Evolutionary conservation across 495 filamentous ascomycete species (phyloP).

Genomic region (Penicillium mononematosum): DNA sequence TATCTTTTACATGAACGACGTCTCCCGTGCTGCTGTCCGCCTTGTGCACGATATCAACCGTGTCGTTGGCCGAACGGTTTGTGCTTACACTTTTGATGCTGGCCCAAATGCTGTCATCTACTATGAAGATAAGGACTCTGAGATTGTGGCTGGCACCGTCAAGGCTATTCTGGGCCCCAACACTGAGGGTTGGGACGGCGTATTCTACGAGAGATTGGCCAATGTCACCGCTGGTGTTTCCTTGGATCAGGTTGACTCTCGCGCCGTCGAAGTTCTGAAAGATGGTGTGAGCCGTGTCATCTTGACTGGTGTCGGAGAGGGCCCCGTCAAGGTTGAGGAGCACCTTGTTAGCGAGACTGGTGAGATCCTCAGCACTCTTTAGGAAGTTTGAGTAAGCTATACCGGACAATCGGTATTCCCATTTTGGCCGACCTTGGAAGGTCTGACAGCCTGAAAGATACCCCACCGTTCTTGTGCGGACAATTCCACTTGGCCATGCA

Average conservation of each 20-base stretch:
- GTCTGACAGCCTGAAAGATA: constrained; percentile 25
- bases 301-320: constrained; percentile 86
- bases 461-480: constrained; percentile 19
- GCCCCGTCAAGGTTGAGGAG: constrained; percentile 74
- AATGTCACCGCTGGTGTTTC: constrained; percentile 48
- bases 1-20: constrained; percentile 98
- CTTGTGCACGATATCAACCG: constrained; percentile 86
- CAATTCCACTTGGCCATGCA: constrained; percentile 13
- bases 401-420: constrained; percentile 11
- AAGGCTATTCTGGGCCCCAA: constrained; percentile 46
- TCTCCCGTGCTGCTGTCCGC: constrained; percentile 76
- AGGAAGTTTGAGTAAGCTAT: constrained; percentile 15
- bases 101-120: constrained; percentile 97
- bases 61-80: constrained; percentile 66
- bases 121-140: constrained; percentile 75
- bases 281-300: constrained; percentile 85
- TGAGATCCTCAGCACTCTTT: constrained; percentile 42
- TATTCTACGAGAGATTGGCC: constrained; percentile 47
- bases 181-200: constrained; percentile 63
- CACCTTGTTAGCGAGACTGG: constrained; percentile 74
- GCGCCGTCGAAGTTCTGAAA: constrained; percentile 59
- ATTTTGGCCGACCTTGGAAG: constrained; percentile 9
- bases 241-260: constrained; percentile 52
- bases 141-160: constrained; percentile 69
- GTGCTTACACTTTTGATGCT: constrained; percentile 96